Base-by-base conservation (phyloP, 2,329 filamentous ascomycete species). In the Endoconidiophora polonica region DNA sequence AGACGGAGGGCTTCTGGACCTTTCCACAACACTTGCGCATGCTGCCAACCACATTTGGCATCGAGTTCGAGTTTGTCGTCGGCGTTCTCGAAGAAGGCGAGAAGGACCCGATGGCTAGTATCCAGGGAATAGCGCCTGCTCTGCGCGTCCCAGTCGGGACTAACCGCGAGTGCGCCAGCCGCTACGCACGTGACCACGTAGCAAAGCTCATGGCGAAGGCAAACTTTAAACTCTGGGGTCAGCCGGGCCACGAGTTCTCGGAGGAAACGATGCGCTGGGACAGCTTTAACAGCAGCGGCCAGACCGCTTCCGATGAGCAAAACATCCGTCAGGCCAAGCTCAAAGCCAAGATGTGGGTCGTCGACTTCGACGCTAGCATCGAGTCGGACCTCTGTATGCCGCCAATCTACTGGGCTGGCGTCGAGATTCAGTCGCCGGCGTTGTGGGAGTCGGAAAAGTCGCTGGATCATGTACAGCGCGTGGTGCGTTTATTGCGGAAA, bases 371-470 rank as follows among this genome's bases (percentile, higher is more conserved):
- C 18, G 29, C 3, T 16, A 48, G 39, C 2, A 20, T 52, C n/a
- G 4, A n/a, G 7, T 10, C n/a, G 9, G 50, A 52, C 26, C n/a
- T n/a, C 33, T 47, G 10, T 10, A 16, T 16, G 45, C 20, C 9
- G 5, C 24, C 41, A 1, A 1, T 39, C 10, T 18, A 39, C 23
- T 65, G 60, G 57, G 22, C 54, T 3, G 48, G 50, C 5, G 33
- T 66, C 5, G 62, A 66, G 50, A 39, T 66, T n/a, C 50, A 56
- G 12, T 63, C 60, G 26, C 64, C 63, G 2, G 60, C 64, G 2
- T 50, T 58, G 38, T 65, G 60, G 57, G 56, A 58, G n/a, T 58
- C 46, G 40, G 50, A 58, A 10, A 54, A 58, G 9, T 56, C 58
- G 9, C 60, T 59, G 18, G 51, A 57, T 5, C 57, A 64, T 50